Evolutionary conservation across 1,284 basidiomycete species (phyloP).

Genomic region (Fomitiporia mediterranea): DNA sequence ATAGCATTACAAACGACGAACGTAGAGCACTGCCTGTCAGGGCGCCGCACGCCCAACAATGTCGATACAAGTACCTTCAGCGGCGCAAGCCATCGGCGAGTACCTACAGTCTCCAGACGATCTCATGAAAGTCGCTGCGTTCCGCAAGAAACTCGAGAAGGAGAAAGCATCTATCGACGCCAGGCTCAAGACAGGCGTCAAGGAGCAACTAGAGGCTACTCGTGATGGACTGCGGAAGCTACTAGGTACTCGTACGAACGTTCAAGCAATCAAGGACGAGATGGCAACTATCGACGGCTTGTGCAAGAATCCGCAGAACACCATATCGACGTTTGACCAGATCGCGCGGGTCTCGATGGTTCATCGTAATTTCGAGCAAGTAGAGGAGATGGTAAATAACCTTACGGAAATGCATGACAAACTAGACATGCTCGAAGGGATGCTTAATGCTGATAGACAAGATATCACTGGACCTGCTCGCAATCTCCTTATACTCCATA

Average conservation of each 20-base stretch:
- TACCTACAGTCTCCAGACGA: slow-evolving; percentile 92
- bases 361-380: slow-evolving; percentile 92
- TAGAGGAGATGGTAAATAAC: slow-evolving; percentile 93
- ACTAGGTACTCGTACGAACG: slow-evolving; percentile 75
- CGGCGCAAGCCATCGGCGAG: slow-evolving; percentile 79
- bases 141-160: slow-evolving; percentile 93
- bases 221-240: slow-evolving; percentile 86
- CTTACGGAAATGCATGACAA: slow-evolving; percentile 85
- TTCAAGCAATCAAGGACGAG: slow-evolving; percentile 88
- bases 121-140: slow-evolving; percentile 82
- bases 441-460: slow-evolving; percentile 71
- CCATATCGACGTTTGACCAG: slow-evolving; percentile 83
- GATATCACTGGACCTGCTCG: slow-evolving; percentile 79
- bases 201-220: slow-evolving; percentile 91
- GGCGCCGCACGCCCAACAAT: slow-evolving; percentile 1
- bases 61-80: slow-evolving; percentile 38
- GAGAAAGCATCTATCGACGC: slow-evolving; percentile 96
- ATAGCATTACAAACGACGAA: neutral
- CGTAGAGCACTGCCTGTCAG: neutral
- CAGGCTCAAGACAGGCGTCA: slow-evolving; percentile 88
- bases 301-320: slow-evolving; percentile 67
- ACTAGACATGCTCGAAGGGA: slow-evolving; percentile 72
- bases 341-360: slow-evolving; percentile 93
- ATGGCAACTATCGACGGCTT: slow-evolving; percentile 85
- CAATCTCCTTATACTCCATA: slow-evolving; percentile 89